These are phyloP conservation scores for Lagerstroemia speciosa DNA, from an alignment of 345 rosid genomes.

Conservation along the genomic window DNA sequence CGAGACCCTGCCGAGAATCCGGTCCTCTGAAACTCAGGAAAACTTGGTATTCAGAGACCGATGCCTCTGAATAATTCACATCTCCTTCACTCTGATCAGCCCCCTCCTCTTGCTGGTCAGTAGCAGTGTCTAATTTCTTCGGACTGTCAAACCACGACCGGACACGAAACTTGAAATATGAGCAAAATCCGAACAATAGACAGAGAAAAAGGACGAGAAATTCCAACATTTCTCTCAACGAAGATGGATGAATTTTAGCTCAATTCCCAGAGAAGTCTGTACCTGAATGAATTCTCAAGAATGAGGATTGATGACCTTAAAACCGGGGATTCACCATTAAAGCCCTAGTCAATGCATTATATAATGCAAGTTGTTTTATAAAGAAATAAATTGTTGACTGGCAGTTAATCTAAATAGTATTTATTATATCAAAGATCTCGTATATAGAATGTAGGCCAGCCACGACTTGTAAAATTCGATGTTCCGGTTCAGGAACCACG, in stretches of 20 bases:
- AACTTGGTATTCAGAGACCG: neutral
- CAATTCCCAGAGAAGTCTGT: neutral
- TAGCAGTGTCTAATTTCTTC: neutral
- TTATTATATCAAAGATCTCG: no score
- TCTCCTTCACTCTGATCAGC: neutral
- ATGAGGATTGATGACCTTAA: neutral
- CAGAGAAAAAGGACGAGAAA: no score
- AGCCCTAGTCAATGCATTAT: no score
- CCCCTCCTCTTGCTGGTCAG: neutral
- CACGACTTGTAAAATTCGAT: no score
- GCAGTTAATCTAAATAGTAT: no score
- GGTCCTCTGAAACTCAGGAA: conserved; percentile 6
- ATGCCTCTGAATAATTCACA: neutral
- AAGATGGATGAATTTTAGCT: neutral
- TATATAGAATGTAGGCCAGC: no score
- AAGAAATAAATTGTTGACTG: no score
- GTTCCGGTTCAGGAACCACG: no score
- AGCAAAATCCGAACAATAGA: no score
- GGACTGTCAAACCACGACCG: neutral
- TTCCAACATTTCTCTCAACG: neutral
- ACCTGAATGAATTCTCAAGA: neutral
- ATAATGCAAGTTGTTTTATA: no score
- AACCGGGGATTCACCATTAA: no score
- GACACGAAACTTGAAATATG: no score
- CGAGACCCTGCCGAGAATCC: neutral